Conservation (phyloP, 1,284 basidiomycete species). For the Marasmius sp. region DNA sequence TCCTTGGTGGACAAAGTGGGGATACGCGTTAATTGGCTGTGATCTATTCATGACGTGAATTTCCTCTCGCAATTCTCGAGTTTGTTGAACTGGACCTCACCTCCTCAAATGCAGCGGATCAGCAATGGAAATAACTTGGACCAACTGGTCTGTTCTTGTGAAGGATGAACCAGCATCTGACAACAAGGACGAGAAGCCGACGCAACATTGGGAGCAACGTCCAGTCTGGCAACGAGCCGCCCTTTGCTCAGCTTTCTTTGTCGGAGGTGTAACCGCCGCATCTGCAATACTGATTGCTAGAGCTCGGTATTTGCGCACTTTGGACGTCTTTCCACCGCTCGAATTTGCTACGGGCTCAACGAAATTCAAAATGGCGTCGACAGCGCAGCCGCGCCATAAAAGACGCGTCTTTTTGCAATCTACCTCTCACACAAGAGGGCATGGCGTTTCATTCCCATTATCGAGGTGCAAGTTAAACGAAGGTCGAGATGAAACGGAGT, state of each 20-base stretch:
- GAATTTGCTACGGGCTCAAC: conserved; percentile 2
- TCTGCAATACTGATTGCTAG: conserved; percentile 32
- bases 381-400: not conserved
- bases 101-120: conserved; percentile 22
- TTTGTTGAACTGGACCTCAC: not conserved
- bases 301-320: conserved; percentile 33
- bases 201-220: conserved; percentile 26
- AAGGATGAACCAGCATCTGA: conserved; percentile 14
- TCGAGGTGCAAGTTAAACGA: conserved; percentile 29
- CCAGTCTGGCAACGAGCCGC: conserved; percentile 37
- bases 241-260: conserved; percentile 30
- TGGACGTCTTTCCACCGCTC: conserved; percentile 32
- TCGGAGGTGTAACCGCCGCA: conserved; percentile 32
- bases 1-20: conserved; percentile 35
- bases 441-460: conserved; percentile 35
- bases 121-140: conserved; percentile 36
- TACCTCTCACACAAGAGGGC: conserved; percentile 31
- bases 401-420: conserved; percentile 40
- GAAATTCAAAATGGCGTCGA: not conserved
- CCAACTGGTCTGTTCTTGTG: conserved; percentile 35
- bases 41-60: conserved; percentile 37
- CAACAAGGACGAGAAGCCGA: conserved; percentile 13
- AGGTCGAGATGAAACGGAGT: conserved; percentile 35
- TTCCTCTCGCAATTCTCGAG: not conserved
- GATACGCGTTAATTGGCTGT: conserved; percentile 32